These are phyloP conservation scores for Berkeleyomyces rouxiae DNA, from an alignment of 2,329 filamentous ascomycete genomes.

Conservation along the genomic window DNA sequence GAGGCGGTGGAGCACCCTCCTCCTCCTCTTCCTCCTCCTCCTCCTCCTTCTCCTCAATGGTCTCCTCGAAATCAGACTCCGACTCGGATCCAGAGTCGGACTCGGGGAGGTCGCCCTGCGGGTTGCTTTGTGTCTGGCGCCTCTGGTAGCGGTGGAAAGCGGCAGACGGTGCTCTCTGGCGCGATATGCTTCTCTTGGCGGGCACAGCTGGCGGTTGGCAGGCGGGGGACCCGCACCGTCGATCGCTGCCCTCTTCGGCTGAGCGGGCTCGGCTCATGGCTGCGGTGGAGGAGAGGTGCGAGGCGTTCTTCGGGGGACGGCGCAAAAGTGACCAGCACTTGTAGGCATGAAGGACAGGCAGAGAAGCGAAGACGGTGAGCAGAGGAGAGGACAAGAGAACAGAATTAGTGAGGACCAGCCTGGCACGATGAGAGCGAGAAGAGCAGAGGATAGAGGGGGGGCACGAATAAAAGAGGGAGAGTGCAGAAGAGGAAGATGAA, in stretches of 20 bases:
- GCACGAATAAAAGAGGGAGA: not conserved
- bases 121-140: not conserved
- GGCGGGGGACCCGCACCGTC: conserved; percentile 1
- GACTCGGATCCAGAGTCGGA: conserved; percentile 4
- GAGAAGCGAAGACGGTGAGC: not conserved
- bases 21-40: not conserved
- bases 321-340: conserved; percentile 12
- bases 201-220: not conserved
- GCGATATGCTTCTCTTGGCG: not conserved
- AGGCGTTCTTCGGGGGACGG: not conserved
- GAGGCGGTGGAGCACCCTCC: not conserved
- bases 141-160: not conserved
- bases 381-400: not conserved
- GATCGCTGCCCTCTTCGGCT: not conserved
- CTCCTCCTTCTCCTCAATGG: not conserved
- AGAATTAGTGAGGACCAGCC: not conserved
- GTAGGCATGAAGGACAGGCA: not conserved
- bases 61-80: conserved; percentile 1
- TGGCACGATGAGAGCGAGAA: not conserved
- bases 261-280: not conserved
- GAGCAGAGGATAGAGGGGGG: not conserved
- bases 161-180: not conserved
- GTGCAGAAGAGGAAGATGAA: not conserved
- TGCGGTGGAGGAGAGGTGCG: not conserved
- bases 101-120: not conserved